Evolutionary conservation across 31 red algal genomes (phyloP).

Genomic region (Asparagopsis taxiformis): DNA sequence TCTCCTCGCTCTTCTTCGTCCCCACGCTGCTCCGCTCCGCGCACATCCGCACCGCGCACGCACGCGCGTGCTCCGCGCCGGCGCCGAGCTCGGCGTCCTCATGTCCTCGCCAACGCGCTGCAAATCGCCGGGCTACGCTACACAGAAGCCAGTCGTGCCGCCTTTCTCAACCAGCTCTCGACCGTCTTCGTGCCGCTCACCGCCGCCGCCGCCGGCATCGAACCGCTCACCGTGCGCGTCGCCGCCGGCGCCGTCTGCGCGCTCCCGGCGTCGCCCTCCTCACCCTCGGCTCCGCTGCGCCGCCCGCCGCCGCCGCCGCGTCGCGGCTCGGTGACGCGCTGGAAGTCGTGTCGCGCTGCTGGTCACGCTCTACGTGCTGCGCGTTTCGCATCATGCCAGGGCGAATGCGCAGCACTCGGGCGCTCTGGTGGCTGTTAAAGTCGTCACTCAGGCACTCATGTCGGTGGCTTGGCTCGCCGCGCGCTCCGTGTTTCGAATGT

Average conservation of each 20-base stretch:
- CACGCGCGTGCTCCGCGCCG: slow-evolving; percentile 28
- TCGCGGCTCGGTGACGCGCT: slow-evolving; percentile 45
- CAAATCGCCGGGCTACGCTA: slow-evolving; percentile 61
- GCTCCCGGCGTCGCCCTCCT: slow-evolving; percentile 48
- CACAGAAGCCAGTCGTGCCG: slow-evolving; percentile 63
- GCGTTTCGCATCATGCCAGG: slow-evolving; percentile 34
- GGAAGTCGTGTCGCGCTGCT: slow-evolving; percentile 52
- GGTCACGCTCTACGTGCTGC: slow-evolving; percentile 66
- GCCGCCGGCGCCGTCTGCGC: slow-evolving; percentile 9
- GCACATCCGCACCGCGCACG: neutral
- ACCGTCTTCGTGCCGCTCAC: slow-evolving; percentile 64
- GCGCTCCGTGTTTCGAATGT: neutral
- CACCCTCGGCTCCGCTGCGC: slow-evolving; percentile 14
- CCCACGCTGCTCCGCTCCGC: slow-evolving; percentile 6
- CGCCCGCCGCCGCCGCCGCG: neutral
- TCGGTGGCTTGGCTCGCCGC: slow-evolving; percentile 40
- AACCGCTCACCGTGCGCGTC: slow-evolving; percentile 14
- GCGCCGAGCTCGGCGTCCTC: slow-evolving; percentile 55
- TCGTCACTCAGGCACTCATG: slow-evolving; percentile 53
- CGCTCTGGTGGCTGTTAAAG: slow-evolving; percentile 60
- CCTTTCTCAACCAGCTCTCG: slow-evolving; percentile 69
- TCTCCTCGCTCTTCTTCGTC: slow-evolving; percentile 35
- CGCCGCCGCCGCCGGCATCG: slow-evolving; percentile 12
- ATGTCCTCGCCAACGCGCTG: slow-evolving; percentile 62
- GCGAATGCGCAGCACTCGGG: slow-evolving; percentile 11